These are phyloP conservation scores for Malassezia cuniculi DNA, from an alignment of 1,284 basidiomycete genomes.

Conservation along the genomic window DNA sequence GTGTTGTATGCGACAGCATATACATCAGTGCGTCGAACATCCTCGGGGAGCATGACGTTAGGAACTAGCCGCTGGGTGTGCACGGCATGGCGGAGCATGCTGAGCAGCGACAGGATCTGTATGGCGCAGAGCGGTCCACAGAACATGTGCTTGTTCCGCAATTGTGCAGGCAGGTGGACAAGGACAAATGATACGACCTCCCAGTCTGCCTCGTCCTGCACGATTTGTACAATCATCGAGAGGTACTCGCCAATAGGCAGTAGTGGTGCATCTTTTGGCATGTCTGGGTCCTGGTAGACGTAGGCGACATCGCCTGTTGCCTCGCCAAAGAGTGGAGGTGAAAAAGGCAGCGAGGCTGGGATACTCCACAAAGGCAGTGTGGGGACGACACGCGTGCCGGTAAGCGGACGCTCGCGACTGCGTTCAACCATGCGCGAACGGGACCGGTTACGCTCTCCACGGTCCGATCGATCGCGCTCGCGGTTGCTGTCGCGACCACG, in stretches of 20 bases:
- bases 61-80: constrained; percentile 53
- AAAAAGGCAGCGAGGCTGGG: too few species aligned
- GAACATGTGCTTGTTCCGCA: constrained; percentile 90
- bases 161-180: constrained; percentile 76
- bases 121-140: constrained; percentile 69
- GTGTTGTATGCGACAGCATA: constrained; percentile 78
- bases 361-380: too few species aligned
- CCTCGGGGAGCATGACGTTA: constrained; percentile 53
- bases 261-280: too few species aligned
- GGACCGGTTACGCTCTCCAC: constrained; percentile 24
- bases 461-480: constrained; percentile 26
- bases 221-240: constrained; percentile 55
- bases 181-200: constrained; percentile 85
- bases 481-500: constrained; percentile 11
- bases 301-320: too few species aligned
- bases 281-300: constrained; percentile 45
- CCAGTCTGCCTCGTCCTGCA: constrained; percentile 73
- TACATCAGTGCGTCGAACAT: constrained; percentile 55
- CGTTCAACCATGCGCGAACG: constrained; percentile 12
- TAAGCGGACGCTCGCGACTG: constrained; percentile 9
- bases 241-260: constrained; percentile 73
- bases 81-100: constrained; percentile 59
- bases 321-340: too few species aligned
- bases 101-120: constrained; percentile 57
- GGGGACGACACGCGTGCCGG: constrained; percentile 17